Evolutionary conservation across 192 early-diverging fungal species (phyloP).

Genomic region (Backusella morwellensis): DNA sequence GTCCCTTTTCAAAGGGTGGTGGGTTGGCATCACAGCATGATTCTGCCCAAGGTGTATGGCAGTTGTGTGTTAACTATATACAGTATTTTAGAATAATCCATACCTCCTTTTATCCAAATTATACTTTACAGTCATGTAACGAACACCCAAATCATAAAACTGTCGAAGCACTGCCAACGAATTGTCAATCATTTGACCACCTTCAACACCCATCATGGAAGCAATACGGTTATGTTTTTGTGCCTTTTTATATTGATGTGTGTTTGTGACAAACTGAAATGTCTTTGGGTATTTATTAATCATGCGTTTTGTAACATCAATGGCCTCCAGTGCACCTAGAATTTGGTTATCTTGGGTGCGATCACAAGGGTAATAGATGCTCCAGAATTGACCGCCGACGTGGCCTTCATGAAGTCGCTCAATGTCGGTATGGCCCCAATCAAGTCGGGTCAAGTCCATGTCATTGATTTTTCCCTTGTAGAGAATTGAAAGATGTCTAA

Average conservation of each 20-base stretch:
- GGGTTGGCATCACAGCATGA: slow-evolving; percentile 48
- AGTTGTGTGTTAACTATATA: slow-evolving; percentile 52
- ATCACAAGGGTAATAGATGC: slow-evolving; percentile 29
- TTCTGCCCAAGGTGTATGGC: slow-evolving; percentile 57
- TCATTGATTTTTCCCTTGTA: slow-evolving; percentile 26
- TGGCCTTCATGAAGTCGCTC: slow-evolving; percentile 24
- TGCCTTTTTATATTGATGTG: slow-evolving; percentile 46
- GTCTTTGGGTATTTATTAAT: slow-evolving; percentile 42
- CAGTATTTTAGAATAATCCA: not conserved
- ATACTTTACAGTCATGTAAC: slow-evolving; percentile 57
- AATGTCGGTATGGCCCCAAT: slow-evolving; percentile 29
- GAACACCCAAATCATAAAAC: slow-evolving; percentile 55
- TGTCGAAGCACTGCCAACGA: slow-evolving; percentile 48
- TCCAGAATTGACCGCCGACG: slow-evolving; percentile 35
- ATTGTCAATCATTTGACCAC: slow-evolving; percentile 62
- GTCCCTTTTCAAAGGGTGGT: slow-evolving; percentile 32
- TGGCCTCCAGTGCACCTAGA: slow-evolving; percentile 41
- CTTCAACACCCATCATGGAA: slow-evolving; percentile 64
- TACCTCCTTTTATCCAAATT: too few species aligned
- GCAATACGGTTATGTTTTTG: slow-evolving; percentile 46
- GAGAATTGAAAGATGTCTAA: slow-evolving; percentile 21
- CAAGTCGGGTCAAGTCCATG: slow-evolving; percentile 10
- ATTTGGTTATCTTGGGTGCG: slow-evolving; percentile 23
- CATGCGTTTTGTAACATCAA: slow-evolving; percentile 62
- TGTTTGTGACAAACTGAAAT: slow-evolving; percentile 42